Evolutionary conservation across 2,329 filamentous ascomycete genomes (phyloP).

Genomic region (Aspergillus sp.): DNA sequence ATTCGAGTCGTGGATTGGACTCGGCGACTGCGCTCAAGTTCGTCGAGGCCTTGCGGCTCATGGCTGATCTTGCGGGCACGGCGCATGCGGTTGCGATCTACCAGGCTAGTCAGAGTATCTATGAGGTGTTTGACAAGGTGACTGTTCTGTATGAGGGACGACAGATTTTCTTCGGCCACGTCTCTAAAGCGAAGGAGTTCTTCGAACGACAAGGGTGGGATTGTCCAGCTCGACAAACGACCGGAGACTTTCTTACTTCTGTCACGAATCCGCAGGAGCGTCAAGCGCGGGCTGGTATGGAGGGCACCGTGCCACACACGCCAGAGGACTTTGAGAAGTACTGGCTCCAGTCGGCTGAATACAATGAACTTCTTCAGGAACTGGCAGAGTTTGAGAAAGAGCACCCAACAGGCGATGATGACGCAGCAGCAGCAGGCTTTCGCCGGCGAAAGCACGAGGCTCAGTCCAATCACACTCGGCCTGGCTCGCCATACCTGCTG

Average conservation of each 20-base stretch:
- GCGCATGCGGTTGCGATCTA: conserved; percentile 59
- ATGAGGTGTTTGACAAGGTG: conserved; percentile 67
- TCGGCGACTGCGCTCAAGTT: conserved; percentile 59
- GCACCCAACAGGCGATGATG: conserved; percentile 25
- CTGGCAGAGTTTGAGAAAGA: conserved; percentile 46
- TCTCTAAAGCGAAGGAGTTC: conserved; percentile 61
- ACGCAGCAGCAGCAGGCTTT: conserved; percentile 37
- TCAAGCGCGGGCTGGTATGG: conserved; percentile 59
- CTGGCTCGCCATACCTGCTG: conserved; percentile 78
- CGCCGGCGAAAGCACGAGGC: conserved; percentile 39
- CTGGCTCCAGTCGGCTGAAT: conserved; percentile 59
- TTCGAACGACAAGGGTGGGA: conserved; percentile 71
- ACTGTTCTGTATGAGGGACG: conserved; percentile 72
- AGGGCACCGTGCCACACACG: conserved; percentile 66
- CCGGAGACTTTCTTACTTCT: conserved; percentile 70
- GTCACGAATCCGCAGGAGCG: conserved; percentile 67
- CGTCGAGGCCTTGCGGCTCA: conserved; percentile 51
- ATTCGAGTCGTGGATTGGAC: conserved; percentile 53
- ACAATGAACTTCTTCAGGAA: conserved; percentile 41
- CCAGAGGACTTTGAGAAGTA: conserved; percentile 67
- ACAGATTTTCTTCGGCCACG: conserved; percentile 73
- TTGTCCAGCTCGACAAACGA: conserved; percentile 68
- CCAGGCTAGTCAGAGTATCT: conserved; percentile 49
- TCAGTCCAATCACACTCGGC: conserved; percentile 53
- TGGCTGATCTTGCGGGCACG: conserved; percentile 50